Conservation (phyloP, 768 basidiomycete genomes). For the Auricularia sp. region DNA sequence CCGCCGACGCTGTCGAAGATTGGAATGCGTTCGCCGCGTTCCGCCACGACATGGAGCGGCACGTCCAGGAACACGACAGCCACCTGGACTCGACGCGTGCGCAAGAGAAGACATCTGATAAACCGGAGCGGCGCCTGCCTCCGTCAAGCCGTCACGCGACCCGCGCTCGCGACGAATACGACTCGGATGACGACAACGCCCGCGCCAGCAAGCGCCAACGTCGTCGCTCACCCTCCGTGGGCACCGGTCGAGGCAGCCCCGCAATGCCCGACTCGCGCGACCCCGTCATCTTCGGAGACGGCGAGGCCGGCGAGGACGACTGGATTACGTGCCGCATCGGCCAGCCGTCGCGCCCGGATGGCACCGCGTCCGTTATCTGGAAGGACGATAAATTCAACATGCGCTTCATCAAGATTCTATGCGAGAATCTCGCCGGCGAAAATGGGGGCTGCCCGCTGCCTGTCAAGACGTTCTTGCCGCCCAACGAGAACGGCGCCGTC, state of each 20-base stretch:
- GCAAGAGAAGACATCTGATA: too few species aligned
- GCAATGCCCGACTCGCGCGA: too few species aligned
- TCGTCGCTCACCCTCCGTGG: too few species aligned
- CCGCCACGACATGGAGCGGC: not conserved
- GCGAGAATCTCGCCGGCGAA: not conserved
- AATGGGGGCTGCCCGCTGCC: not conserved
- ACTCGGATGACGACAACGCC: too few species aligned
- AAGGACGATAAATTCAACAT: not conserved
- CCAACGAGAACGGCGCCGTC: not conserved
- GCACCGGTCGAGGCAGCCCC: too few species aligned
- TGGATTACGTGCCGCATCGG: not conserved
- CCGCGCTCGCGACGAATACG: too few species aligned
- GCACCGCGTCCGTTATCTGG: not conserved
- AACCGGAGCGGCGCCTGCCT: too few species aligned
- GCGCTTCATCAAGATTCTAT: not conserved
- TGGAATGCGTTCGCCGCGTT: not conserved
- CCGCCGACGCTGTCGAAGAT: not conserved
- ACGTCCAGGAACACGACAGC: too few species aligned
- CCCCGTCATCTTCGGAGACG: not conserved
- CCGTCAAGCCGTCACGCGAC: too few species aligned
- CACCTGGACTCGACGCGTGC: too few species aligned
- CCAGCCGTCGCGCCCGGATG: not conserved
- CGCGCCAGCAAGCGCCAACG: too few species aligned
- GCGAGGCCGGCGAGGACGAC: not conserved
- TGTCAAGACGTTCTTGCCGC: not conserved